Evolutionary conservation across 352 stramenopile species (phyloP).

Genomic region (Ophiocytium majus): DNA sequence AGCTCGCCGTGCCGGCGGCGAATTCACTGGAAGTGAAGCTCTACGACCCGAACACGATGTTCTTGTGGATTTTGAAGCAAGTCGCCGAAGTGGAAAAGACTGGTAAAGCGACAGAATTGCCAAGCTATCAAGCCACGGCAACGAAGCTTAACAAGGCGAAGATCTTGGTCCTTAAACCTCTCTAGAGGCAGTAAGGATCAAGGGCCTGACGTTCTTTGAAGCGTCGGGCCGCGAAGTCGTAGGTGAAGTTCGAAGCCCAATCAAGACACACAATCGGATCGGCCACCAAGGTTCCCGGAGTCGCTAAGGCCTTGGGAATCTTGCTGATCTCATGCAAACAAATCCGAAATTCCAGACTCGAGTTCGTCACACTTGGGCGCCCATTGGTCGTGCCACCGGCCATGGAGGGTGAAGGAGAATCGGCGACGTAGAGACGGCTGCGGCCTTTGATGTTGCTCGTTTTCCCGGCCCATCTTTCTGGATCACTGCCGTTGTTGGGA

Average conservation of each 20-base stretch:
- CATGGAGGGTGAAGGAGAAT: neutral
- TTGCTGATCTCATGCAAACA: neutral
- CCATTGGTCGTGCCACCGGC: neutral
- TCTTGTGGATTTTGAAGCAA: too few species aligned
- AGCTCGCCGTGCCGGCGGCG: too few species aligned
- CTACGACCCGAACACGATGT: too few species aligned
- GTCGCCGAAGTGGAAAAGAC: too few species aligned
- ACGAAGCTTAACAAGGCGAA: too few species aligned
- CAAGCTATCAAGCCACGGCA: too few species aligned
- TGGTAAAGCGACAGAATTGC: too few species aligned
- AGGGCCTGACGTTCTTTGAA: too few species aligned
- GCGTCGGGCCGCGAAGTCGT: neutral
- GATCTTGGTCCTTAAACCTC: too few species aligned
- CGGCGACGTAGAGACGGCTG: neutral
- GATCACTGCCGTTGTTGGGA: neutral
- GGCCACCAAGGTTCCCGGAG: neutral
- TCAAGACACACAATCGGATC: neutral
- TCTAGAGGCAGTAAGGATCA: too few species aligned
- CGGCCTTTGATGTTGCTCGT: neutral
- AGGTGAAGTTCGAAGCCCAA: constrained; percentile 1
- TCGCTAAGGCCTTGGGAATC: neutral
- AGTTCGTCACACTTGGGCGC: neutral
- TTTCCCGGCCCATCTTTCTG: constrained; percentile 12
- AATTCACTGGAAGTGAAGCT: too few species aligned
- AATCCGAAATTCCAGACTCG: neutral